Evolutionary conservation across 371 early-diverging fungal species (phyloP), one percentile per base, ranked within the genome.

Genomic region (Mucor indicus): DNA sequence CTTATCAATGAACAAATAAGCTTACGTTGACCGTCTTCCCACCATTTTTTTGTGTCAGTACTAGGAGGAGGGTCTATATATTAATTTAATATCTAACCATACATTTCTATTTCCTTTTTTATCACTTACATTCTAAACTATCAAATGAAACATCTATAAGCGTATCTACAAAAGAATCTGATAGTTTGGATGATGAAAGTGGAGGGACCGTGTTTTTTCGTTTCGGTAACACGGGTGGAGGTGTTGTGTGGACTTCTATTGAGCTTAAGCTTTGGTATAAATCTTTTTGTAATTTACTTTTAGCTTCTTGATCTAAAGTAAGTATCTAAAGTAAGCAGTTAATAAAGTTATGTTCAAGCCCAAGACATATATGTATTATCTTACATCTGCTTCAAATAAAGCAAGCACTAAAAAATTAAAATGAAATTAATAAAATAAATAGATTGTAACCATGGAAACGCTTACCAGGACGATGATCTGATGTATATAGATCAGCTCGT

Each of bases 401-500:
- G 71, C 69, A 27, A 76, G 42, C 1, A 76, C 76, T 71, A 43
- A n/a, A 29, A 4, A 19, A 24, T 4, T 12, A 31, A 6, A 12
- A 15, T 31, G 29, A n/a, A n/a, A n/a, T n/a, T n/a, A n/a, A n/a
- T n/a, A n/a, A n/a, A n/a, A n/a, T n/a, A n/a, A n/a, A n/a, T n/a
- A n/a, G n/a, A n/a, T n/a, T n/a, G n/a, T n/a, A n/a, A n/a, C n/a
- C n/a, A n/a, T n/a, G n/a, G n/a, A n/a, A n/a, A n/a, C n/a, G n/a
- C 7, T 36, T 67, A 80, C 79, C 81, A 33, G 92, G 90, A 23
- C 87, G 60, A 57, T 92, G 92, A 64, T 92, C 92, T 8, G 92
- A 91, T 12, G 85, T 81, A 33, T 60, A 69, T 42, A 82, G 43
- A 44, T 86, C 86, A 15, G 84, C 87, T 13, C 90, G 65, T 0